phyloP scores from a whole-genome alignment of 768 basidiomycete species.

The Russula dissimulans region DNA sequence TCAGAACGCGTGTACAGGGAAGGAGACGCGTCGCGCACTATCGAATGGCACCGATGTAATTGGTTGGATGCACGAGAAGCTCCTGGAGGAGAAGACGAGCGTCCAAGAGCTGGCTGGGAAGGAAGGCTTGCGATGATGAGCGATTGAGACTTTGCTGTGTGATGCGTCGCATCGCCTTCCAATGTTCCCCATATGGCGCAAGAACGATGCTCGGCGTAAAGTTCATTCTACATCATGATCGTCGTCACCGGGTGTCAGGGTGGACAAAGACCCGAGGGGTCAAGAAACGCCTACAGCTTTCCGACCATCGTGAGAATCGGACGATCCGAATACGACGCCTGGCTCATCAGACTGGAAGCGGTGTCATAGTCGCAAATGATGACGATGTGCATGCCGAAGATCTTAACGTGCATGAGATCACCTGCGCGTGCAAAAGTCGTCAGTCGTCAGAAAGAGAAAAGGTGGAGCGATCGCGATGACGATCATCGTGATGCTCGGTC shows the following conservation, averaged over 20 bases:
- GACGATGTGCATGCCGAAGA: slow-evolving; percentile 20
- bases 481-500: not conserved
- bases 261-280: no score
- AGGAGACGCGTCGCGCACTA: slow-evolving; percentile 12
- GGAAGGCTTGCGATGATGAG: slow-evolving; percentile 10
- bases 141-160: slow-evolving; percentile 19
- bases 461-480: not conserved
- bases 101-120: slow-evolving; percentile 14
- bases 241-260: not conserved
- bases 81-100: slow-evolving; percentile 16
- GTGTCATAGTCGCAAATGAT: slow-evolving; percentile 14
- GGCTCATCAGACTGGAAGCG: slow-evolving; percentile 15
- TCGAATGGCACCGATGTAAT: slow-evolving; percentile 14
- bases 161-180: slow-evolving; percentile 18
- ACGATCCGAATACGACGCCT: slow-evolving; percentile 18
- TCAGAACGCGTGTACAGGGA: slow-evolving; percentile 1
- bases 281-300: slow-evolving; percentile 2
- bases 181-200: slow-evolving; percentile 17
- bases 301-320: slow-evolving; percentile 19
- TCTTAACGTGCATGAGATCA: slow-evolving; percentile 16
- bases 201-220: slow-evolving; percentile 18
- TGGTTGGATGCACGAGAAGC: slow-evolving; percentile 6
- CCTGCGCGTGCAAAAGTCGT: not conserved
- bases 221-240: slow-evolving; percentile 9
- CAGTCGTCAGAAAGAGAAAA: not conserved